Base-by-base conservation (phyloP, 139 green algal species). In the Chlorella vulgaris region DNA sequence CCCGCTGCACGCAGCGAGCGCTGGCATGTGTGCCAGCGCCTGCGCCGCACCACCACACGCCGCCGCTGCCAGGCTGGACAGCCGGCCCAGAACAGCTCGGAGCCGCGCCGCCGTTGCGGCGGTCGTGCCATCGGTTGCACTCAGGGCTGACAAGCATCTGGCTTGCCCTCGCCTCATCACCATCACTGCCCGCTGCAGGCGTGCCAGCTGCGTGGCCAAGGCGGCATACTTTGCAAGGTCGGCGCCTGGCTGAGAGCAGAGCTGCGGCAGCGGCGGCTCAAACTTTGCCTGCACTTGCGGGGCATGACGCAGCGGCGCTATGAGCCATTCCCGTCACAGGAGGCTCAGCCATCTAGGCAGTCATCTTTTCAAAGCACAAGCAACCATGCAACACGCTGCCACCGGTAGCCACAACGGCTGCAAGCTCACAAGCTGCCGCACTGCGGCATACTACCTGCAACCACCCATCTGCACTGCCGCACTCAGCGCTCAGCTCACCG, bases 21-120 rank as follows among this genome's bases (percentile, higher is more conserved):
- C 24, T 31, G 76, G 76, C 76, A 82, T 82, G 65, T 36, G 35
- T 31, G 4, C 31, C 33, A 82, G 65, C 3, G 76, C 51, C 29
- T 71, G 33, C 2, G 33, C 33, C 2, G 60, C 43, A 19, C 60
- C 55, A 6, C 50, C 76, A 31, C 76, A 82, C 19, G 65, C 76
- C 2, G 76, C 58, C 4, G 76, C 76, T 2, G 33, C 33, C 29
- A 67, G 60, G 15, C 31, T 51, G 6, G 40, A 42, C 21, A 19
- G 13, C 0, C 29, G 43, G 0, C 10, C 51, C 6, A 82, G 33
- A 31, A 35, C 58, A 22, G 2, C 55, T 21, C 35, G 42, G 42
- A 74, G 31, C 15, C 35, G 22, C 0, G 22, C 55, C 2, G 65
- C 65, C 2, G 43, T 58, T 7, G 35, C 21, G 40, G 19, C 42